A percentile compares a stretch with the other conserved stretches of the same genome.
phyloP scores from a whole-genome alignment of 108 stramenopile genomes.

The Tribonema minus region DNA sequence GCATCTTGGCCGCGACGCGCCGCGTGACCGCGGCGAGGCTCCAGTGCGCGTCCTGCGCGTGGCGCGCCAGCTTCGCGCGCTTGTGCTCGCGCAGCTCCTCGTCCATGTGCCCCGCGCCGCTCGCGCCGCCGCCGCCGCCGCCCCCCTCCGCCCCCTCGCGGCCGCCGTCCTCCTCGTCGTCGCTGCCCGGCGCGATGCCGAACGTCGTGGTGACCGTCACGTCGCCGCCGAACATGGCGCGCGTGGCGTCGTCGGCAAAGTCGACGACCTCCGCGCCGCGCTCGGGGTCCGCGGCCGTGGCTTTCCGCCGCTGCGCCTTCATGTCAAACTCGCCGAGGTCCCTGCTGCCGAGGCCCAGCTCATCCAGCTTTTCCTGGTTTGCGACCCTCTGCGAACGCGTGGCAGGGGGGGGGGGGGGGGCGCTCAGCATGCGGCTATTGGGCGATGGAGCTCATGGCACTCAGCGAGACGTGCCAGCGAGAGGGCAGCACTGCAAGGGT shows the following conservation, averaged over 20 bases:
- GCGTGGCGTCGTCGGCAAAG: constrained; percentile 10
- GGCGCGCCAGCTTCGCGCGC: background rate
- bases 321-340: constrained; percentile 18
- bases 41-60: constrained; percentile 9
- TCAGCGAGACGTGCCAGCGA: too few relatives aligned
- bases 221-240: constrained; percentile 32
- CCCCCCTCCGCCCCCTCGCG: background rate
- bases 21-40: constrained; percentile 33
- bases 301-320: constrained; percentile 12
- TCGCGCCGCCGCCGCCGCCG: background rate
- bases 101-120: background rate
- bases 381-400: too few relatives aligned
- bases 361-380: constrained; percentile 23
- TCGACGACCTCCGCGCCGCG: too few relatives aligned
- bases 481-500: too few relatives aligned
- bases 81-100: background rate
- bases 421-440: too few relatives aligned
- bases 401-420: too few relatives aligned
- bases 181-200: constrained; percentile 32
- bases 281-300: constrained; percentile 8
- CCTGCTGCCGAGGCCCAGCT: constrained; percentile 27
- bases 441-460: too few relatives aligned
- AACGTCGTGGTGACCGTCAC: constrained; percentile 31
- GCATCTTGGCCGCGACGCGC: constrained; percentile 39
- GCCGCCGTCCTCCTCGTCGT: constrained; percentile 22